These are phyloP conservation scores for Phylloporus sp. DNA, from an alignment of 768 basidiomycete species.

Conservation along the genomic window DNA sequence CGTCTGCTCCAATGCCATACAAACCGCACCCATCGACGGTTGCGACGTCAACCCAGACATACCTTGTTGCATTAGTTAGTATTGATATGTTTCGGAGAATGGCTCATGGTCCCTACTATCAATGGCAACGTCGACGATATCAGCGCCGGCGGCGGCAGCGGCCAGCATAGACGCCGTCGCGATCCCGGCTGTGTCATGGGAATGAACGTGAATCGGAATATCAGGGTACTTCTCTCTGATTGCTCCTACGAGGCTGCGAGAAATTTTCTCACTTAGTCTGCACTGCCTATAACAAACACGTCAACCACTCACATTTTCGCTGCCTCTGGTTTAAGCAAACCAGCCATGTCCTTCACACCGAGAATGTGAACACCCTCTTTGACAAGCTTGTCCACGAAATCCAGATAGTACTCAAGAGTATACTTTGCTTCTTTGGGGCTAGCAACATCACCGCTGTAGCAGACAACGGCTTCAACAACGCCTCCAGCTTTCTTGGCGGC, in stretches of 20 bases:
- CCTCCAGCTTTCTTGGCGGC: slow-evolving; percentile 99
- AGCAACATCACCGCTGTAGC: slow-evolving; percentile 97
- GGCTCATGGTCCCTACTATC: slow-evolving; percentile 64
- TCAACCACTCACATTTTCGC: slow-evolving; percentile 67
- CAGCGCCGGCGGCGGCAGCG: slow-evolving; percentile 92
- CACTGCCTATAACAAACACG: neutral
- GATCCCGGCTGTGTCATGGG: slow-evolving; percentile 98
- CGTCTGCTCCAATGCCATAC: slow-evolving; percentile 93
- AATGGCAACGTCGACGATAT: slow-evolving; percentile 96
- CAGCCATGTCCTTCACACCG: slow-evolving; percentile 99
- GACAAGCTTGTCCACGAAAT: slow-evolving; percentile 91
- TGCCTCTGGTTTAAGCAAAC: slow-evolving; percentile 90
- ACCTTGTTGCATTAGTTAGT: slow-evolving; percentile 44
- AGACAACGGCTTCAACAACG: slow-evolving; percentile 95
- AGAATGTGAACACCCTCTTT: slow-evolving; percentile 94
- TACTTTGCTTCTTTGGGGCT: slow-evolving; percentile 95
- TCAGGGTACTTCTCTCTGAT: slow-evolving; percentile 96
- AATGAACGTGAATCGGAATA: slow-evolving; percentile 98
- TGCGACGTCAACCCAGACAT: slow-evolving; percentile 99
- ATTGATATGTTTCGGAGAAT: neutral
- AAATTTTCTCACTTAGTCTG: slow-evolving; percentile 5
- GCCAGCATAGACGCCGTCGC: slow-evolving; percentile 97
- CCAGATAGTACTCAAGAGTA: slow-evolving; percentile 94
- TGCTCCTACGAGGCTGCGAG: slow-evolving; percentile 76
- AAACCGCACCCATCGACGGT: slow-evolving; percentile 97